These are phyloP conservation scores for Penicillium alfredii DNA, from an alignment of 495 filamentous ascomycete genomes.

Conservation along the genomic window DNA sequence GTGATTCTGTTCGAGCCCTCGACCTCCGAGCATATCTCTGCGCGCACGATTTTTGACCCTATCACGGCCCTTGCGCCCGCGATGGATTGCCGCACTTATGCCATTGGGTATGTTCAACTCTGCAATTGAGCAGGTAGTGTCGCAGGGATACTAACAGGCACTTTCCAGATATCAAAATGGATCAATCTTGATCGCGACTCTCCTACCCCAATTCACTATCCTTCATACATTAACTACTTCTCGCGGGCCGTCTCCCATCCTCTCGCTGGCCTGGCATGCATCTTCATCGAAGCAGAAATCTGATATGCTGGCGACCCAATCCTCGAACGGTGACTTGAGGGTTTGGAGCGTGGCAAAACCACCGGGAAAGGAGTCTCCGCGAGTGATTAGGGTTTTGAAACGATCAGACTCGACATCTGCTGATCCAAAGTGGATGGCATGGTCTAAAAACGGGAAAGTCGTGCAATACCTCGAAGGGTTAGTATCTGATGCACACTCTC, in stretches of 20 bases:
- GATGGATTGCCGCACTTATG: slow-evolving; percentile 92
- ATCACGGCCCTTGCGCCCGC: slow-evolving; percentile 87
- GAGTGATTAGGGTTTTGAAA: slow-evolving; percentile 83
- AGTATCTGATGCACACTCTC: slow-evolving; percentile 31
- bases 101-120: slow-evolving; percentile 68
- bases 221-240: slow-evolving; percentile 83
- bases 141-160: slow-evolving; percentile 2
- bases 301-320: slow-evolving; percentile 95
- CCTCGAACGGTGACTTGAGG: slow-evolving; percentile 82
- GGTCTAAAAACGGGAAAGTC: slow-evolving; percentile 96
- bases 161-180: slow-evolving; percentile 80
- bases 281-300: slow-evolving; percentile 96
- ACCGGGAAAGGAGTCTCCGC: slow-evolving; percentile 64
- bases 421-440: slow-evolving; percentile 91
- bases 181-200: slow-evolving; percentile 80
- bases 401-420: slow-evolving; percentile 60
- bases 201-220: slow-evolving; percentile 91
- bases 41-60: slow-evolving; percentile 88
- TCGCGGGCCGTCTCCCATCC: slow-evolving; percentile 78
- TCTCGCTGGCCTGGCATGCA: slow-evolving; percentile 91
- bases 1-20: slow-evolving; percentile 92
- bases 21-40: slow-evolving; percentile 87
- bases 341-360: slow-evolving; percentile 97
- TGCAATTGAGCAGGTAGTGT: not conserved
- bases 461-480: slow-evolving; percentile 90